Evolutionary conservation across 768 basidiomycete species (phyloP), one percentile per base, ranked within the genome.

Genomic region (Suillus tomentosus): DNA sequence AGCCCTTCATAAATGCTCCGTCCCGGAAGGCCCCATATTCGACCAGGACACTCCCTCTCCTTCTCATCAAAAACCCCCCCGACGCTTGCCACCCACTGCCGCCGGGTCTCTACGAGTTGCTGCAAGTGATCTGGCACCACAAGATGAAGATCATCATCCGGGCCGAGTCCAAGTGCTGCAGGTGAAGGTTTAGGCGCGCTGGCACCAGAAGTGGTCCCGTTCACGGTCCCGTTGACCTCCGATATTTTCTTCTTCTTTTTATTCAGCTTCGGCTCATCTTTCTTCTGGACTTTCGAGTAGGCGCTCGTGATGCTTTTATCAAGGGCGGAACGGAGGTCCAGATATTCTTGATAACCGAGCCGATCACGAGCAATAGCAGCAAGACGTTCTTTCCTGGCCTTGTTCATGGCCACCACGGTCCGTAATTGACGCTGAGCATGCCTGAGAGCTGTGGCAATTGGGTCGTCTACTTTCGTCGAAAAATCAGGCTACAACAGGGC

Each of bases 331-430:
- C 95, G 87, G 9, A 86, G 75, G 37, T 93, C 91, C 63, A 93
- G 77, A 78, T 96, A 99, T 71, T 99, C 96, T 71, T 94, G 92
- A 72, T 94, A 93, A 7, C 89, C 95, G 19, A 99, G 83, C 24
- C 95, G 86, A 71, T 95, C 93, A 65, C 89, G 87, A 36, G 95
- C 95, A 65, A 95, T 84, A 15, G 81, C 79, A 15, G 83, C 83
- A 2, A 99, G 84, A 4, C 91, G 87, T 37, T 78, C 76, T 73
- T 91, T 91, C 14, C 96, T 89, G 3, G 86, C 85, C 70, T 95
- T 94, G 81, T 99, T 99, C 64, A 87, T 83, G 10, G 88, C 84
- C 3, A 91, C 81, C 57, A 98, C 91, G 7, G 79, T 79, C 11
- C 90, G 86, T 6, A 99, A 83, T 67, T 94, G 87, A 15, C 83